phyloP scores from a whole-genome alignment of 208 protist species.

The Willaertia magna region DNA sequence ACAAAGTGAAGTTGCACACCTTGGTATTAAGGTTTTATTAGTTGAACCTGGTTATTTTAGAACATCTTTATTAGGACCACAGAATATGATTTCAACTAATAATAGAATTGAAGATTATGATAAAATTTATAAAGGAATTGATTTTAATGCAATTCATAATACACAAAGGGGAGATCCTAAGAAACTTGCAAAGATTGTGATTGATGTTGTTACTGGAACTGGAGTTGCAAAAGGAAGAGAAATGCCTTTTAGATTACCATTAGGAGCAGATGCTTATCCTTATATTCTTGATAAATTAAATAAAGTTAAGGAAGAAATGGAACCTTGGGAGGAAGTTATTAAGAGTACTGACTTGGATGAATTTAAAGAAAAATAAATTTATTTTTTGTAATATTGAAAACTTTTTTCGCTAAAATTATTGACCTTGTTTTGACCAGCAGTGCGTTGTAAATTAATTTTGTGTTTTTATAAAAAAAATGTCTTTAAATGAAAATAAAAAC shows the following conservation, averaged over 20 bases:
- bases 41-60: slow-evolving; percentile 21
- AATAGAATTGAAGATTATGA: slow-evolving; percentile 18
- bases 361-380: too few species aligned
- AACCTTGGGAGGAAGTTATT: background rate
- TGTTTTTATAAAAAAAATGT: too few species aligned
- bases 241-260: background rate
- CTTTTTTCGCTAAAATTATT: too few species aligned
- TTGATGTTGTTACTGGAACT: slow-evolving; percentile 17
- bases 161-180: slow-evolving; percentile 16
- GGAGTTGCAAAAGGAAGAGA: background rate
- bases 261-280: background rate
- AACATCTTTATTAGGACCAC: background rate
- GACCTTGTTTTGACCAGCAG: too few species aligned
- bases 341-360: background rate
- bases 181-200: slow-evolving; percentile 7
- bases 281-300: background rate
- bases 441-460: too few species aligned
- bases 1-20: background rate
- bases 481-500: too few species aligned
- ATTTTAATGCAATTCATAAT: background rate
- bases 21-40: slow-evolving; percentile 12
- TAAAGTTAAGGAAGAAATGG: background rate
- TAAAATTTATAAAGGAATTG: background rate
- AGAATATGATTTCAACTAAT: background rate
- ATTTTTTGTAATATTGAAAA: too few species aligned